A percentile compares a stretch with the other conserved stretches of the same genome.
These are phyloP conservation scores for Geotrichum klebahnii DNA, from an alignment of 1,139 yeast species.

Conservation along the genomic window DNA sequence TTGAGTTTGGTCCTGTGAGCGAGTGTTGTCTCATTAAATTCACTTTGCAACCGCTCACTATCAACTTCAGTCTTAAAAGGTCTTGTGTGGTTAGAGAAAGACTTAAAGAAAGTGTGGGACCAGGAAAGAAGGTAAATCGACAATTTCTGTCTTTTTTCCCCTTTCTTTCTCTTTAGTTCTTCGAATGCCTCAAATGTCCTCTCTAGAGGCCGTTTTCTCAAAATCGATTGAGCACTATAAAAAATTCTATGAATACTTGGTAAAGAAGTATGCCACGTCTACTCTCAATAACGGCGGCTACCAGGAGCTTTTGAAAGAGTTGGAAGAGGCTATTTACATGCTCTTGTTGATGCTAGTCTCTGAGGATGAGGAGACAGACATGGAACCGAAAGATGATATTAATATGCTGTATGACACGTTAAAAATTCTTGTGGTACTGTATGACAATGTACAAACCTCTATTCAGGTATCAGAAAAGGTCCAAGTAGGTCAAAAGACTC, in stretches of 20 bases:
- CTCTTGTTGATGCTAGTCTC: slow-evolving; percentile 6
- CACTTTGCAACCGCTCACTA: no score
- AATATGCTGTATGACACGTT: slow-evolving; percentile 11
- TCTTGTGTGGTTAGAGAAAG: no score
- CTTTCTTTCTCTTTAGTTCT: not conserved
- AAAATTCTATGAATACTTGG: slow-evolving; percentile 9
- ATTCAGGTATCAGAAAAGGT: not conserved
- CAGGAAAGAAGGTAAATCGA: not conserved
- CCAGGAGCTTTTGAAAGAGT: slow-evolving; percentile 7
- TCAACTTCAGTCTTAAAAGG: no score
- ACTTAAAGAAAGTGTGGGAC: no score
- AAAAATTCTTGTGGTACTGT: slow-evolving; percentile 9
- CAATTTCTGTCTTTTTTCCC: not conserved
- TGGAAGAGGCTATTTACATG: slow-evolving; percentile 12
- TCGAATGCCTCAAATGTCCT: slow-evolving; percentile 8
- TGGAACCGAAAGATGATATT: slow-evolving; percentile 15
- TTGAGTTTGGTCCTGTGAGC: no score
- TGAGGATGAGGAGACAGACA: slow-evolving; percentile 12
- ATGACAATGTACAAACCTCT: not conserved
- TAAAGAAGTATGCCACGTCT: slow-evolving; percentile 6
- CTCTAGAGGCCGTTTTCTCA: slow-evolving; percentile 9
- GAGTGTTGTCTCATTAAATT: no score
- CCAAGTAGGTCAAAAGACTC: not conserved
- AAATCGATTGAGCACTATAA: slow-evolving; percentile 11
- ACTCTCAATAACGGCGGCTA: not conserved